A percentile compares a stretch with the other conserved stretches of the same genome.
Conservation (phyloP, 306 rosid species). For the Vicia faba region DNA sequence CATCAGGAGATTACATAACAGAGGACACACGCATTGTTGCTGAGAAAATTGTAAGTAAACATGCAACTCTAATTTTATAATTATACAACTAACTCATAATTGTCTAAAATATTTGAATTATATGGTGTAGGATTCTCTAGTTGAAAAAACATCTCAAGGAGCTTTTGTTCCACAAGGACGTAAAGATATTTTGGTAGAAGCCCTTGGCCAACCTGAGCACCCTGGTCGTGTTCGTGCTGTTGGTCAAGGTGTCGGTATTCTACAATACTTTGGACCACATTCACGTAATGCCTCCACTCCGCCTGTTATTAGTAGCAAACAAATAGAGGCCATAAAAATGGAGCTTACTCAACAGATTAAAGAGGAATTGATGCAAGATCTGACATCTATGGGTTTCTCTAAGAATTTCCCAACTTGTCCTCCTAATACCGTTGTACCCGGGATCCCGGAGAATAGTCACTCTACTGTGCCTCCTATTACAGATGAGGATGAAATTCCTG, state of each 20-base stretch:
- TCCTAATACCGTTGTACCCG: neutral
- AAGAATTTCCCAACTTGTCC: neutral
- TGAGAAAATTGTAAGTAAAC: neutral
- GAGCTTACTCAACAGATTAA: slow-evolving; percentile 13
- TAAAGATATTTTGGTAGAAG: slow-evolving; percentile 4
- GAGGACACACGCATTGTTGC: neutral
- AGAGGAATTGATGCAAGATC: slow-evolving; percentile 8
- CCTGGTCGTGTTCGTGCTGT: slow-evolving; percentile 1
- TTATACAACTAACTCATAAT: neutral
- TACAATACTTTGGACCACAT: neutral
- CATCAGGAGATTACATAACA: slow-evolving; percentile 6
- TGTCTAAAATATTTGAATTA: neutral
- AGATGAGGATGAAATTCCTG: slow-evolving; percentile 1
- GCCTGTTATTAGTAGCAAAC: neutral
- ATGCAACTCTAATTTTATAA: neutral
- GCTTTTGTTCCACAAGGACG: slow-evolving; percentile 11
- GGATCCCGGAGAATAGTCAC: neutral
- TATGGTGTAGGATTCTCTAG: slow-evolving; percentile 6
- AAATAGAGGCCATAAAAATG: neutral
- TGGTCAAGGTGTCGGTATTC: slow-evolving; percentile 13
- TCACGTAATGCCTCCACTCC: neutral
- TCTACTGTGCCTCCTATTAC: neutral
- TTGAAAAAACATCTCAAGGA: slow-evolving; percentile 15
- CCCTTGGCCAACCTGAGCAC: slow-evolving; percentile 7
- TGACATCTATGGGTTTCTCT: neutral